Evolutionary conservation across 345 rosid species (phyloP).

Genomic region (Rhodamnia argentea): DNA sequence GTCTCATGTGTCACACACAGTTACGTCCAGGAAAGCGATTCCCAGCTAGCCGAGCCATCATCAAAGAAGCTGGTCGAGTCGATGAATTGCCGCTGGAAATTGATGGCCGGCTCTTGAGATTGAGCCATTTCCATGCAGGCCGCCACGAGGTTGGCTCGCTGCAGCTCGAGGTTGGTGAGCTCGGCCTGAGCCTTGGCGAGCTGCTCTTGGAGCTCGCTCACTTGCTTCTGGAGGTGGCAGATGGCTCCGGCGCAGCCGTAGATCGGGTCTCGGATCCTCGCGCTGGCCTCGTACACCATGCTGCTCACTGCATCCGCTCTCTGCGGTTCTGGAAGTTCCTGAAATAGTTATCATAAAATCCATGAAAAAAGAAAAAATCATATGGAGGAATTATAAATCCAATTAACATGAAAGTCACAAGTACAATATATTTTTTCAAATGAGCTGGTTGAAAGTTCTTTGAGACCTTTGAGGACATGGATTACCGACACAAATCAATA

Average conservation of each 20-base stretch:
- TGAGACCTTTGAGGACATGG: neutral
- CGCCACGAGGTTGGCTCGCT: constrained; percentile 20
- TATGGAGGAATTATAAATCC: neutral
- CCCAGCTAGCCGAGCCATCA: neutral
- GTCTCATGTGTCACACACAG: neutral
- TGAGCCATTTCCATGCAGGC: constrained; percentile 27
- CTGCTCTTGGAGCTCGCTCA: constrained; percentile 28
- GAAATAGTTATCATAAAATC: neutral
- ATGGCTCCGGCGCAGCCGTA: constrained; percentile 35
- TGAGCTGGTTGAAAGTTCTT: neutral
- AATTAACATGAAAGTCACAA: neutral
- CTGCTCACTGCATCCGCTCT: constrained; percentile 42
- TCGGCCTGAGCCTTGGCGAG: constrained; percentile 30
- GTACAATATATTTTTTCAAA: neutral
- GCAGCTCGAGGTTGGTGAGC: constrained; percentile 21
- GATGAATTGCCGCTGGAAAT: neutral
- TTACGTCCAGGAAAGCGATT: constrained; percentile 1
- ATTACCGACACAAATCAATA: neutral
- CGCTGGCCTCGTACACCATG: constrained; percentile 36
- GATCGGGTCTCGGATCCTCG: constrained; percentile 31
- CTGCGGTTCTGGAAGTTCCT: constrained; percentile 33
- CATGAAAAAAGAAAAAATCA: neutral
- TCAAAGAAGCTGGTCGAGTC: neutral
- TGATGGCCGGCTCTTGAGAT: neutral
- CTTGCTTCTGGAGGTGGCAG: constrained; percentile 33